Evolutionary conservation across 441 rosid genomes (phyloP).

Genomic region (Arabidopsis lyrata): DNA sequence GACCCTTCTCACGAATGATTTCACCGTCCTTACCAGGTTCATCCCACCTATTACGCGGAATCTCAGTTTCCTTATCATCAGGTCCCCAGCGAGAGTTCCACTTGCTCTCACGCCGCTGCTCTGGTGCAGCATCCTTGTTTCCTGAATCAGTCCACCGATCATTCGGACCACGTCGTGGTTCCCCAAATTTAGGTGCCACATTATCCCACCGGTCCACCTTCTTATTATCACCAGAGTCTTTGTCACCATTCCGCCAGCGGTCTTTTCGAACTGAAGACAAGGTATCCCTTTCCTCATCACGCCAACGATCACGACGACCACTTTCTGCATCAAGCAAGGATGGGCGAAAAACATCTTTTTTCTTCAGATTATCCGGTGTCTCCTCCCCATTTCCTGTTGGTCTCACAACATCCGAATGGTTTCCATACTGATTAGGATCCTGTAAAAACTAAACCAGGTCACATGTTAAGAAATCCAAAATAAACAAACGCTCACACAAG

Average conservation of each 20-base stretch:
- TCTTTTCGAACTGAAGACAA: constrained; percentile 71
- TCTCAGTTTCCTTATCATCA: constrained; percentile 73
- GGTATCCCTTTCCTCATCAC: constrained; percentile 97
- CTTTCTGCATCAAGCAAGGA: constrained; percentile 85
- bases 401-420: constrained; percentile 56
- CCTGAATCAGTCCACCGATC: constrained; percentile 87
- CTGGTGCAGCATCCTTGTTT: constrained; percentile 74
- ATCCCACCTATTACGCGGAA: constrained; percentile 62
- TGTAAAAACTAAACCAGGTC: constrained; percentile 43
- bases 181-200: constrained; percentile 67
- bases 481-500: neutral
- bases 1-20: constrained; percentile 61
- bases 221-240: constrained; percentile 71
- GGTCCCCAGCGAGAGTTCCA: constrained; percentile 99
- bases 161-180: constrained; percentile 73
- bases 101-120: constrained; percentile 95
- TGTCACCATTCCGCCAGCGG: constrained; percentile 89
- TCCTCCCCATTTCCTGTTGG: constrained; percentile 68
- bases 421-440: constrained; percentile 63
- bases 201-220: constrained; percentile 88
- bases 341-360: constrained; percentile 87
- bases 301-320: constrained; percentile 93
- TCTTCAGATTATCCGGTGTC: constrained; percentile 69
- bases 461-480: neutral
- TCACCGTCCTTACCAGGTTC: constrained; percentile 86